Conservation (phyloP, 2,329 filamentous ascomycete genomes). For the Trichophyton verrucosum region DNA sequence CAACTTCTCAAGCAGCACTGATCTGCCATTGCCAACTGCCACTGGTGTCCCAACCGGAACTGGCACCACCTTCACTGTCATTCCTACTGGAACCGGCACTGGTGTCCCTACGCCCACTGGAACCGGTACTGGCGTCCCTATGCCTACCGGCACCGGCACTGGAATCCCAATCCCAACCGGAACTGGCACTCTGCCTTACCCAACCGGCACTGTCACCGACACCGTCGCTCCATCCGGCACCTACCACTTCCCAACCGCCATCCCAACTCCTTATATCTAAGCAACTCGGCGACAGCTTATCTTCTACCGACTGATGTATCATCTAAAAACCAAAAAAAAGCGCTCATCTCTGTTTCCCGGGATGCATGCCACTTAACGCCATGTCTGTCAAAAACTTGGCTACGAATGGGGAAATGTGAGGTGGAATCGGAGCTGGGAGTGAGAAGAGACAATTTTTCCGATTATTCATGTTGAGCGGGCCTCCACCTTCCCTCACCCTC, state of each 20-base stretch:
- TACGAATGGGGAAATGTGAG: neutral
- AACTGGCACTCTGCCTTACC: slow-evolving; percentile 1
- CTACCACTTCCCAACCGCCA: slow-evolving; percentile 4
- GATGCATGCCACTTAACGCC: neutral
- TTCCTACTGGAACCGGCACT: neutral
- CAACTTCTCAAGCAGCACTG: neutral
- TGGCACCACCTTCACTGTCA: neutral
- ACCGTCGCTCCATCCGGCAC: neutral
- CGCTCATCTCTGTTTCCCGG: neutral
- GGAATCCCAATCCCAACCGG: slow-evolving; percentile 2
- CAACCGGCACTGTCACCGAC: neutral
- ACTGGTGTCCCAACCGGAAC: neutral
- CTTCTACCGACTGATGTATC: neutral
- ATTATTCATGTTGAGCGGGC: neutral
- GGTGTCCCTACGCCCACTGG: neutral
- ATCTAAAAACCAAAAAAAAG: neutral
- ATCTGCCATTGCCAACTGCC: neutral
- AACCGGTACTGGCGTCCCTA: neutral
- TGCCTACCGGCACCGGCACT: slow-evolving; percentile 1
- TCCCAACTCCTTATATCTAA: neutral
- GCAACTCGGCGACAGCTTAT: neutral
- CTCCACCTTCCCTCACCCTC: neutral
- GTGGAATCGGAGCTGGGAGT: neutral
- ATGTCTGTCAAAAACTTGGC: neutral
- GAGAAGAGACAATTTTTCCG: neutral